phyloP scores from a whole-genome alignment of 2,329 filamentous ascomycete species.

The Botrytis medusae region DNA sequence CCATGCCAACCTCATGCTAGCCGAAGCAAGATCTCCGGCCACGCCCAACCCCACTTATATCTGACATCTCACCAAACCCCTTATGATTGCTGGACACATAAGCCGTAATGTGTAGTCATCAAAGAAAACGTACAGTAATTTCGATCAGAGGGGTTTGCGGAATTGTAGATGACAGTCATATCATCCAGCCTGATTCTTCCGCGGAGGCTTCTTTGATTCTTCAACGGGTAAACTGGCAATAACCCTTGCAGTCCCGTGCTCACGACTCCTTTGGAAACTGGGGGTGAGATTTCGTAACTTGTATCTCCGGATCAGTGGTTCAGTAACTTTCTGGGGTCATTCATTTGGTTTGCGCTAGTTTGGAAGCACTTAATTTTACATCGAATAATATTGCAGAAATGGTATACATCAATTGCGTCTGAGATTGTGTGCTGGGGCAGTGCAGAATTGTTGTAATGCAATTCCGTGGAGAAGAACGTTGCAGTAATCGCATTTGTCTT shows the following conservation, averaged over 20 bases:
- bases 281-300: background rate
- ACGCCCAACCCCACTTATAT: background rate
- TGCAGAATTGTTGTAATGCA: background rate
- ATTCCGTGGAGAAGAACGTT: background rate
- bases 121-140: background rate
- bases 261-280: background rate
- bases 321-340: background rate
- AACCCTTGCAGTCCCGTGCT: background rate
- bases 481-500: background rate
- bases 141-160: background rate
- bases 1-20: background rate
- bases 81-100: background rate
- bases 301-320: background rate
- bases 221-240: background rate
- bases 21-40: background rate
- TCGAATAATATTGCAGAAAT: background rate
- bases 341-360: background rate
- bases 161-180: background rate
- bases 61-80: background rate
- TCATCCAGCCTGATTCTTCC: background rate
- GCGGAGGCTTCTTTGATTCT: background rate
- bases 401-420: too few species aligned
- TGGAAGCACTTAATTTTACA: background rate
- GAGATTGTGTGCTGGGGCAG: too few species aligned
- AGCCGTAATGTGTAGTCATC: background rate